Evolutionary conservation across 768 basidiomycete species (phyloP).

Genomic region (Steccherinum ochraceum): DNA sequence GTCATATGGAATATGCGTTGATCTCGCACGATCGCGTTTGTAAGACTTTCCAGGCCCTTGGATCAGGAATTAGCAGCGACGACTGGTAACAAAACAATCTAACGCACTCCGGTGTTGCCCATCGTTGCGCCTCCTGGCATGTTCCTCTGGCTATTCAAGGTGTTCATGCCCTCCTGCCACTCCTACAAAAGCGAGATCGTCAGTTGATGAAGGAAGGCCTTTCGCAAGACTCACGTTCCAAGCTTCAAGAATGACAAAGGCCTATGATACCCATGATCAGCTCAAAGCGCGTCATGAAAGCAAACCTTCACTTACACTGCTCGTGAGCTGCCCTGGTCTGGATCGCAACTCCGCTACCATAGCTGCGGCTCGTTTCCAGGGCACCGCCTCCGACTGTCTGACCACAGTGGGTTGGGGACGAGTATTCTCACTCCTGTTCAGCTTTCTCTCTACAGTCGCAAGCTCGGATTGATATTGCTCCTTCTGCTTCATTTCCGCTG

Average conservation of each 20-base stretch:
- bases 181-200: neutral
- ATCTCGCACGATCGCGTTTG: slow-evolving; percentile 24
- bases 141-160: neutral
- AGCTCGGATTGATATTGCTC: neutral
- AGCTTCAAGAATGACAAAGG: no score
- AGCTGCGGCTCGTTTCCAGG: no score
- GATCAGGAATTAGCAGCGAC: no score
- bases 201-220: no score
- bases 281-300: no score
- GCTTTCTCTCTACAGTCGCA: neutral
- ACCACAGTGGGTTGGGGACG: neutral
- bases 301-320: neutral
- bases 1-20: slow-evolving; percentile 20
- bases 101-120: no score
- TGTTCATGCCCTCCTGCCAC: neutral
- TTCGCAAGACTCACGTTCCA: no score
- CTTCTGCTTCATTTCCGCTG: neutral
- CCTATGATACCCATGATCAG: no score
- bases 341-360: no score
- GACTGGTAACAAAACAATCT: no score
- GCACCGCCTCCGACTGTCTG: no score
- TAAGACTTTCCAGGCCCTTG: slow-evolving; percentile 11
- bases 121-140: no score
- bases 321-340: neutral
- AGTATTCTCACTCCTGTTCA: neutral